Evolutionary conservation across 2,329 filamentous ascomycete genomes (phyloP), one percentile per base, ranked within the genome.

Genomic region (Colletotrichum abscissum): DNA sequence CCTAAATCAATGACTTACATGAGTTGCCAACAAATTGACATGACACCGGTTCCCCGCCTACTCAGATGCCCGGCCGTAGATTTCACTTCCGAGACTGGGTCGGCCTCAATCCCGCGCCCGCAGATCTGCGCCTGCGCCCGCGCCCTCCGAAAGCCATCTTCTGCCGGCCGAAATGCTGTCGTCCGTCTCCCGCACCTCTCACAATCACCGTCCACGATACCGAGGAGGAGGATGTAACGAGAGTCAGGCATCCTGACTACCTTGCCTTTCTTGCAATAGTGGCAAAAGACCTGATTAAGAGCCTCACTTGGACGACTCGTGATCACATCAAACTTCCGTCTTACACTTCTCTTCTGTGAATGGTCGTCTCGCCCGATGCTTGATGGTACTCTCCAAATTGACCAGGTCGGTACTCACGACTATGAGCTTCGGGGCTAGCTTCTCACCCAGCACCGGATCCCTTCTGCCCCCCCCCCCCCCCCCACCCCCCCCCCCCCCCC

Each of bases 61-160:
- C 46, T 30, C 60, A 62, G 35, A 26, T 14, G 62, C 19, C 52
- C 62, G 49, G 30, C 56, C 49, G 52, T 57, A 26, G 35, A 68
- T 46, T n/a, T 28, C 58, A 35, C 42, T 54, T 35, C 30, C 52
- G 55, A 60, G 35, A 60, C 67, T 64, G 38, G 58, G 49, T 65
- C 66, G 70, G 70, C 66, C 46, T 54, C 62, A 52, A 22, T 54
- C 9, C 68, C 56, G 68, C 67, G 71, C 67, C 67, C 71, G 67
- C 67, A 73, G 11, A 14, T 66, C 33, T 73, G 57, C 71, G 62
- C 62, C 71, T 73, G 57, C 71, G 62, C 62, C 71, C 71, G 62
- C 68, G 68, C 57, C 24, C 28, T 67, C 71, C 60, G 67, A 49
- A 59, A 59, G 46, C 69, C 59, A 6, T 46, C 22, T 63, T 28